Percentiles rank a stretch among this genome's conserved stretches.
phyloP scores from a whole-genome alignment of 768 basidiomycete genomes.

The Amanita thiersii region DNA sequence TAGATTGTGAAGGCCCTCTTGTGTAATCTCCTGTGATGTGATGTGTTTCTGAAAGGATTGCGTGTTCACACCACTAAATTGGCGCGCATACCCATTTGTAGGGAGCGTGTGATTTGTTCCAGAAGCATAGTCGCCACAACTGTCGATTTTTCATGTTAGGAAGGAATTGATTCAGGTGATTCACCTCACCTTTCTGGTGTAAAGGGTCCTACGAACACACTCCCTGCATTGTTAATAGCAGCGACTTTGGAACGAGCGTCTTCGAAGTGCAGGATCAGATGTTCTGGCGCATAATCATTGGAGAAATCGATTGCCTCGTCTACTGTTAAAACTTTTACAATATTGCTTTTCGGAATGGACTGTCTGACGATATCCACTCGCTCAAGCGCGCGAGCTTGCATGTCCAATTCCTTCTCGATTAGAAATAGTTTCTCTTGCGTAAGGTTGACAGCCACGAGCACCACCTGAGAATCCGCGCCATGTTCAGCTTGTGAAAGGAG shows the following conservation, averaged over 20 bases:
- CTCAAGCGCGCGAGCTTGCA: conserved; percentile 78
- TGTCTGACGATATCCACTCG: conserved; percentile 87
- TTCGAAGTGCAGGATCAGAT: conserved; percentile 86
- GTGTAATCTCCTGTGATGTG: conserved; percentile 89
- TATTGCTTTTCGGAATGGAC: conserved; percentile 86
- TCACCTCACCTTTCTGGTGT: conserved; percentile 82
- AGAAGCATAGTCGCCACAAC: conserved; percentile 97
- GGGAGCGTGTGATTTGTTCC: conserved; percentile 98
- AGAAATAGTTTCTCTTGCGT: conserved; percentile 49
- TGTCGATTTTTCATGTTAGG: conserved; percentile 23
- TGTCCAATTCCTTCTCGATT: conserved; percentile 81
- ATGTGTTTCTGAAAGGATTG: conserved; percentile 98
- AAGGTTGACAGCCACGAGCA: conserved; percentile 77
- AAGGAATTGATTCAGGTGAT: neutral
- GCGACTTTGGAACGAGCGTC: conserved; percentile 58
- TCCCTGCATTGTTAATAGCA: conserved; percentile 85
- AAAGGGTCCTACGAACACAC: conserved; percentile 91
- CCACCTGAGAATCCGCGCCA: conserved; percentile 96
- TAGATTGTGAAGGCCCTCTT: conserved; percentile 62
- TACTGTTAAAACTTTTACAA: conserved; percentile 60
- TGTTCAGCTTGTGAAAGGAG: conserved; percentile 97
- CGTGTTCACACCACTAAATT: conserved; percentile 98
- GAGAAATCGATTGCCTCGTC: conserved; percentile 83
- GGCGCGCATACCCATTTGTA: conserved; percentile 92
- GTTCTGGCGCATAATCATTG: conserved; percentile 98